phyloP scores from a whole-genome alignment of 2,329 filamentous ascomycete genomes.

The Chaetomiaceae sp. region DNA sequence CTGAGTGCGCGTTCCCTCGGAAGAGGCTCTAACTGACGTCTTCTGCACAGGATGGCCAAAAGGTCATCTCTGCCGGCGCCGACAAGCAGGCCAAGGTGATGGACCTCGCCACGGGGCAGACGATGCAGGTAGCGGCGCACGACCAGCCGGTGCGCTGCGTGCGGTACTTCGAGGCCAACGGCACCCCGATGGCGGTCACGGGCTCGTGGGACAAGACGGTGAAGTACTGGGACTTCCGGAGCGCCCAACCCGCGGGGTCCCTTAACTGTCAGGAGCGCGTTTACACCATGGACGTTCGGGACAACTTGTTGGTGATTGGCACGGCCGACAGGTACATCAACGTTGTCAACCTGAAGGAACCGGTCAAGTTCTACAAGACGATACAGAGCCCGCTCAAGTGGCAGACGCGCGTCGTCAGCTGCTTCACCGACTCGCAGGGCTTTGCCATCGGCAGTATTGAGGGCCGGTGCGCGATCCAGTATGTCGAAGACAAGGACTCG shows the following conservation, averaged over 20 bases:
- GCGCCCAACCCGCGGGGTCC: constrained; percentile 59
- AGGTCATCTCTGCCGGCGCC: constrained; percentile 80
- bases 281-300: constrained; percentile 87
- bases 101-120: constrained; percentile 67
- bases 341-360: constrained; percentile 84
- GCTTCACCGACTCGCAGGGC: constrained; percentile 85
- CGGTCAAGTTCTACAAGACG: constrained; percentile 90
- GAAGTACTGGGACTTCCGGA: constrained; percentile 82
- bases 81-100: constrained; percentile 89
- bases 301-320: constrained; percentile 83
- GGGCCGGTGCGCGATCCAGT: constrained; percentile 95
- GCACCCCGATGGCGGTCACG: constrained; percentile 78
- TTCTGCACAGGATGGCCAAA: constrained; percentile 71
- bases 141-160: constrained; percentile 76
- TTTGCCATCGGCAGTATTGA: constrained; percentile 97
- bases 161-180: constrained; percentile 69
- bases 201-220: constrained; percentile 89
- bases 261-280: constrained; percentile 70
- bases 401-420: constrained; percentile 94
- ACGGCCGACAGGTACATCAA: constrained; percentile 97
- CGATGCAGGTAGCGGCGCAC: constrained; percentile 75
- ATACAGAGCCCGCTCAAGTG: constrained; percentile 95
- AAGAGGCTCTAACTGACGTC: neutral
- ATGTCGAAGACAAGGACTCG: constrained; percentile 92
- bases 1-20: too few relatives aligned